Evolutionary conservation across 352 stramenopile genomes (phyloP).

Genomic region (Pythium coloratum): DNA sequence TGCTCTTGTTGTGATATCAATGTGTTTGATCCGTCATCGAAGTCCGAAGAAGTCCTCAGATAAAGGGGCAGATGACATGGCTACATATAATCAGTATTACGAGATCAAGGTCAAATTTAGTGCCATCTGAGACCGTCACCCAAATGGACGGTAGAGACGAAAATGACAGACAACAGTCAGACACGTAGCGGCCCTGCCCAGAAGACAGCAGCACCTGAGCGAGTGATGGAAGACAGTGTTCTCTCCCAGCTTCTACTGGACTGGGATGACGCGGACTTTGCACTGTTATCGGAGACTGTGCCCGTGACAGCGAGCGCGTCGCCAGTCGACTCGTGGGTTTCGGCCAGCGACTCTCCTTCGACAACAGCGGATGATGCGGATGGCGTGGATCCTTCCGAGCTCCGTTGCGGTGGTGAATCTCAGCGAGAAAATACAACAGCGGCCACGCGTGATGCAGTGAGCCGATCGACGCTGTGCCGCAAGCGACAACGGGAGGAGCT

Average conservation of each 20-base stretch:
- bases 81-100: too few relatives aligned
- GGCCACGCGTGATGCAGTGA: neutral
- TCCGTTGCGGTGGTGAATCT: neutral
- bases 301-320: neutral
- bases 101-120: too few relatives aligned
- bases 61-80: too few relatives aligned
- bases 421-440: neutral
- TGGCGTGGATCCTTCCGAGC: neutral
- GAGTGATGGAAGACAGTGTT: neutral
- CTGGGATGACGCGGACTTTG: neutral
- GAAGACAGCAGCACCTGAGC: neutral
- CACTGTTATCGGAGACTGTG: neutral
- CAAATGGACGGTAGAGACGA: too few relatives aligned
- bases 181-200: too few relatives aligned
- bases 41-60: too few relatives aligned
- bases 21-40: too few relatives aligned
- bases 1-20: too few relatives aligned
- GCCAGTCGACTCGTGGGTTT: neutral
- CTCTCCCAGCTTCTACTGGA: neutral
- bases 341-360: neutral
- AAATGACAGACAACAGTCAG: too few relatives aligned
- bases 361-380: too few relatives aligned
- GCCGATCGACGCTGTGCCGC: conserved; percentile 2
- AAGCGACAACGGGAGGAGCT: conserved; percentile 1
- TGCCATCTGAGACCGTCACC: too few relatives aligned